Conservation (phyloP, 345 rosid species). For the Brassica carinata region DNA sequence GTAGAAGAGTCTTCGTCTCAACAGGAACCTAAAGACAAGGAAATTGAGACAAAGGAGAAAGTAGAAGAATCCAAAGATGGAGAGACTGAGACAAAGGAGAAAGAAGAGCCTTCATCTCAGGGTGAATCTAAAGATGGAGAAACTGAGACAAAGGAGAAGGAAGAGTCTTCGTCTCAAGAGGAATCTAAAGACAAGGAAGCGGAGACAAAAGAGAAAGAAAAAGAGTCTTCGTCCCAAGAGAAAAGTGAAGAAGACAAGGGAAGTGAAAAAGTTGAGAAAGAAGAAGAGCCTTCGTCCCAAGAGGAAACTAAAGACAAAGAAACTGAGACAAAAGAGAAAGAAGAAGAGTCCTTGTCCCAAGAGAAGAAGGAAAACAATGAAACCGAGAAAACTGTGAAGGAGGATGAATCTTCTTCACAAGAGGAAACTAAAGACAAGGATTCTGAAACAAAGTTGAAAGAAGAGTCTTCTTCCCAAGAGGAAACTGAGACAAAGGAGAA, state of each 20-base stretch:
- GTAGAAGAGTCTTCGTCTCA: conserved; percentile 7
- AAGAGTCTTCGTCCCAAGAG: conserved; percentile 6
- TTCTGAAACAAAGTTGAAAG: neutral
- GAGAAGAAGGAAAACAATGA: neutral
- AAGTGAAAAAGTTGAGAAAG: neutral
- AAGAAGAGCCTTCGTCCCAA: neutral
- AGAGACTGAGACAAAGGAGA: neutral
- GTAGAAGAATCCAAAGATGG: neutral
- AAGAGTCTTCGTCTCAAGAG: conserved; percentile 6
- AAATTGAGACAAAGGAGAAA: conserved; percentile 31
- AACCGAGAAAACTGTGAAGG: neutral
- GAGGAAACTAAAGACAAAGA: neutral
- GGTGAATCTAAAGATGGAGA: conserved; percentile 3
- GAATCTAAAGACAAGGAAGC: neutral
- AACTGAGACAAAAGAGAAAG: conserved; percentile 1
- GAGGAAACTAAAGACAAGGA: neutral
- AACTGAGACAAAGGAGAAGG: conserved; percentile 33
- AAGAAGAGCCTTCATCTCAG: neutral
- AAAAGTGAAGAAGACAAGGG: neutral
- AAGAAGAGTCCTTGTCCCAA: conserved; percentile 16
- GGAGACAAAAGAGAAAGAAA: conserved; percentile 8
- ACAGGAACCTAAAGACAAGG: neutral
- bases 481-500: conserved; percentile 26
- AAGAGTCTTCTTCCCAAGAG: conserved; percentile 5
- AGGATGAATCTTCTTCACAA: neutral